phyloP scores from a whole-genome alignment of 73 alveolate species.

The Paramecium pentaurelia region DNA sequence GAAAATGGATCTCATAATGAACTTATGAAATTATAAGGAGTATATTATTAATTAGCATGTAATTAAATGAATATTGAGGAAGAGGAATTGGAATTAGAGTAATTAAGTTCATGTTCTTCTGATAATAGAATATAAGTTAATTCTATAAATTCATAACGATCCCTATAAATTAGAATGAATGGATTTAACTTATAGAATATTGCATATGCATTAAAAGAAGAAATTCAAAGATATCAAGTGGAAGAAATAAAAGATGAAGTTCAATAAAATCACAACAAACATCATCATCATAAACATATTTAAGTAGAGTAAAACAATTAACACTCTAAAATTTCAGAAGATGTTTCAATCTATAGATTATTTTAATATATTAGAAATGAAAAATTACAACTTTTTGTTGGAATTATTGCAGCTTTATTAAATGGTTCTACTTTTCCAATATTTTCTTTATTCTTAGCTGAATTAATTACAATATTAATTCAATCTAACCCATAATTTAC shows the following conservation, averaged over 20 bases:
- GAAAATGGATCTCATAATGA: conserved; percentile 76
- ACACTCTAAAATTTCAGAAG: too few species aligned
- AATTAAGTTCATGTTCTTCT: background rate
- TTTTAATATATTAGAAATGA: too few species aligned
- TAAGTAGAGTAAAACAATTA: too few species aligned
- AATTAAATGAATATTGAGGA: background rate
- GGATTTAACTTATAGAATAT: background rate
- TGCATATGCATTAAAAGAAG: conserved; percentile 53
- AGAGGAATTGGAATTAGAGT: background rate
- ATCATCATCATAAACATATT: too few species aligned
- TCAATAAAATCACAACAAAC: conserved; percentile 55
- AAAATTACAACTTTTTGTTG: too few species aligned
- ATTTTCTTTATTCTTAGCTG: too few species aligned
- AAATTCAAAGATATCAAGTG: conserved; percentile 69
- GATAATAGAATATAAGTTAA: background rate
- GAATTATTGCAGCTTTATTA: too few species aligned
- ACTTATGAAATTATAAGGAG: conserved; percentile 67
- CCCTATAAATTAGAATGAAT: conserved; percentile 43
- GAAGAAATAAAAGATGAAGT: conserved; percentile 67
- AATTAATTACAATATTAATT: too few species aligned
- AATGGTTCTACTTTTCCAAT: too few species aligned
- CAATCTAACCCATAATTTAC: too few species aligned
- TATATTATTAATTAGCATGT: conserved; percentile 59
- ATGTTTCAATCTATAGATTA: too few species aligned
- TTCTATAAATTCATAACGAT: background rate